Evolutionary conservation across 352 stramenopile genomes (phyloP), one percentile per base, ranked within the genome.

Genomic region (Phytophthora crassamura): DNA sequence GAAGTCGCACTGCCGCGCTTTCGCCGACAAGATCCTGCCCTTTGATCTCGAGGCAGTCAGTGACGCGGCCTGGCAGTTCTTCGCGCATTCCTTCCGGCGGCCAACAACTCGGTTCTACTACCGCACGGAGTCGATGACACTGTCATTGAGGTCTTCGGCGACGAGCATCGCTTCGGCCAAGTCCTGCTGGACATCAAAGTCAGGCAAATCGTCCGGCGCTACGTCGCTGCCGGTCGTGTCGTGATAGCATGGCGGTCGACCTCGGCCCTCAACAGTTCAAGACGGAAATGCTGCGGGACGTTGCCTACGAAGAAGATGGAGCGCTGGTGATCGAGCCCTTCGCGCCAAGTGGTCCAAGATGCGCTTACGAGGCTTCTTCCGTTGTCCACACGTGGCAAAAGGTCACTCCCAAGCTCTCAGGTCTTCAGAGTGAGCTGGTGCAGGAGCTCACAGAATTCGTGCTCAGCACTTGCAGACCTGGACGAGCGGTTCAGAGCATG

Each of bases 301-400:
- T 80, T 10, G 66, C 71, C 32, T 89, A 86, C 51, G 67, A 72
- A 22, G 82, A 90, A 53, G 76, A 77, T 40, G 82, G 82, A 4
- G 85, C 80, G 22, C 77, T 89, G n/a, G 69, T 90, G 47, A 72
- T 89, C 38, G 72, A 81, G 45, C n/a, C n/a, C n/a, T n/a, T n/a
- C n/a, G n/a, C n/a, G n/a, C n/a, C n/a, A n/a, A n/a, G n/a, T n/a
- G n/a, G n/a, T n/a, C n/a, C n/a, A n/a, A n/a, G n/a, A n/a, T n/a
- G n/a, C n/a, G n/a, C n/a, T n/a, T n/a, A n/a, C n/a, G n/a, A n/a
- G n/a, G n/a, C n/a, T n/a, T 61, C 61, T 35, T 59, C 73, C 0
- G 18, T 80, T 12, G 40, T 84, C 38, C 72, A 76, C 61, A 81
- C 75, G 25, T 84, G 72, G 61, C 75, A 76, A 57, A 69, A 70